Percentiles rank a stretch among this genome's conserved stretches.
These are phyloP conservation scores for Aspergillus unguis DNA, from an alignment of 2,329 filamentous ascomycete genomes.

Conservation along the genomic window DNA sequence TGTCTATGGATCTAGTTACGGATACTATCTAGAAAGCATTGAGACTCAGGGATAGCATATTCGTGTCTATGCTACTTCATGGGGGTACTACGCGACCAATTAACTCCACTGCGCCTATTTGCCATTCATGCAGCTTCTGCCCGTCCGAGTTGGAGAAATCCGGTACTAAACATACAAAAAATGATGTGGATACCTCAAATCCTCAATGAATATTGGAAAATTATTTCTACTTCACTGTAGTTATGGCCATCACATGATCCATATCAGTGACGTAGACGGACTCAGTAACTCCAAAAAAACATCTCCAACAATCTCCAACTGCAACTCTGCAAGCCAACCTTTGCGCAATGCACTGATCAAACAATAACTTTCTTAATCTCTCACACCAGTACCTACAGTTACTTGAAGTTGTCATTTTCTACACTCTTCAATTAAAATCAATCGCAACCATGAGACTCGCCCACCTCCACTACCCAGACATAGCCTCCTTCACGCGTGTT, in stretches of 20 bases:
- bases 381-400: too few species aligned
- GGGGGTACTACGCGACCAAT: too few species aligned
- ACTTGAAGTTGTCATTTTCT: too few species aligned
- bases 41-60: neutral
- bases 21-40: neutral
- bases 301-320: neutral
- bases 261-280: constrained; percentile 5
- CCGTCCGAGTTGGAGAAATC: too few species aligned
- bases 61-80: too few species aligned
- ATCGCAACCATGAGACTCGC: constrained; percentile 50
- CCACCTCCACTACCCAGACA: constrained; percentile 58
- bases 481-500: constrained; percentile 55
- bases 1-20: neutral
- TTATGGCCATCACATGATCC: constrained; percentile 12
- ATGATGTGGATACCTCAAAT: too few species aligned
- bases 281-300: neutral
- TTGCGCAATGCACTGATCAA: neutral
- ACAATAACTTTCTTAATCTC: neutral
- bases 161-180: too few species aligned
- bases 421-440: neutral
- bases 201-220: neutral
- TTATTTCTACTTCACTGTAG: neutral
- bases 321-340: neutral
- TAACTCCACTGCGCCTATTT: too few species aligned
- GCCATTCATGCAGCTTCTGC: too few species aligned